phyloP scores from a whole-genome alignment of 2,329 filamentous ascomycete genomes.

The Dendrostoma leiphaemia region DNA sequence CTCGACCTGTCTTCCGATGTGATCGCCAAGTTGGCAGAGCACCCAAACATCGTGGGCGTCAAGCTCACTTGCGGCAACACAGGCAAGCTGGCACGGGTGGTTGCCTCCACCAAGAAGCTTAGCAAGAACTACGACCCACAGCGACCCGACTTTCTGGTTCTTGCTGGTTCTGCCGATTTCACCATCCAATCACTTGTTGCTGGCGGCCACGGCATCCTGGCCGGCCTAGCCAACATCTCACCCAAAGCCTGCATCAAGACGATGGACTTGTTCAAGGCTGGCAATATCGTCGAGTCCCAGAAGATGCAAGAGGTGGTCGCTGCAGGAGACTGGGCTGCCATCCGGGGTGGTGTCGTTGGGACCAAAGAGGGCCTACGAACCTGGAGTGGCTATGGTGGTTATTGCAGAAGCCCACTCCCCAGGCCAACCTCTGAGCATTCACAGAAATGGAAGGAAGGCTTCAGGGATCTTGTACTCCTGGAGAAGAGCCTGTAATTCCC shows the following conservation, averaged over 20 bases:
- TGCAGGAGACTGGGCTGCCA: slow-evolving; percentile 69
- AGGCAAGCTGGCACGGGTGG: slow-evolving; percentile 65
- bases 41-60: slow-evolving; percentile 66
- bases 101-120: slow-evolving; percentile 51
- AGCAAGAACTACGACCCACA: slow-evolving; percentile 30
- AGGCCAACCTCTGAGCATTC: slow-evolving; percentile 48
- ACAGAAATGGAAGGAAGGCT: slow-evolving; percentile 53
- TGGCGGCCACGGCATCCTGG: slow-evolving; percentile 70
- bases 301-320: slow-evolving; percentile 65
- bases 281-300: slow-evolving; percentile 58
- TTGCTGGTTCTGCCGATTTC: slow-evolving; percentile 73
- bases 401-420: slow-evolving; percentile 47
- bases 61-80: slow-evolving; percentile 72
- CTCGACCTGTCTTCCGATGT: slow-evolving; percentile 63
- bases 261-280: slow-evolving; percentile 57
- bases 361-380: slow-evolving; percentile 66
- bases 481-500: slow-evolving; percentile 45
- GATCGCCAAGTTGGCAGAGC: slow-evolving; percentile 56
- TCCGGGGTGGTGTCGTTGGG: slow-evolving; percentile 68
- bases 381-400: slow-evolving; percentile 66
- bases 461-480: slow-evolving; percentile 48
- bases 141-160: slow-evolving; percentile 59
- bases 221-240: slow-evolving; percentile 69
- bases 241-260: slow-evolving; percentile 64
- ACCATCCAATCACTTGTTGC: slow-evolving; percentile 66